Conservation (phyloP, 306 rosid genomes). For the Cucumis melo region DNA sequence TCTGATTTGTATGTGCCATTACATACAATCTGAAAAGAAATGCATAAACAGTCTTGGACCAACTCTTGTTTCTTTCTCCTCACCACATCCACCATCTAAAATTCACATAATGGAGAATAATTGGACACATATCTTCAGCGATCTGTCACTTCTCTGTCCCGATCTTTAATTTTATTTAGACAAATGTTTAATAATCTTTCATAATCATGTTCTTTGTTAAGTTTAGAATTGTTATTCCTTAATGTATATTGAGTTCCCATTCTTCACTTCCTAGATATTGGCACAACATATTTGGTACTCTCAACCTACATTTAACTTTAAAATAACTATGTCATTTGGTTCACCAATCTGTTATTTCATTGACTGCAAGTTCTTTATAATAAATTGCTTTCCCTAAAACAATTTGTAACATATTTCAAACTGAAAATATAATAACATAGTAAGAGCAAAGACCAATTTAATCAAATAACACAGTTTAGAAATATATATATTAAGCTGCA, state of each 20-base stretch:
- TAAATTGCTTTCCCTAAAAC: background rate
- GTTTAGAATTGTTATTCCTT: background rate
- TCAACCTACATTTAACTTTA: background rate
- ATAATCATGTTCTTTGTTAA: background rate
- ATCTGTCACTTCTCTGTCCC: background rate
- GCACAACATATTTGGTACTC: background rate
- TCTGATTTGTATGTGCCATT: background rate
- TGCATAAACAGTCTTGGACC: background rate
- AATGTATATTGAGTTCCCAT: background rate
- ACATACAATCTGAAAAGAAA: background rate
- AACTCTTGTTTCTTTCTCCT: background rate
- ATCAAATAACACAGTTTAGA: background rate
- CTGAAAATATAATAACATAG: background rate
- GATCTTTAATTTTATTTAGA: background rate
- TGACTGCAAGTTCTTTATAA: background rate
- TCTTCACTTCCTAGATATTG: background rate
- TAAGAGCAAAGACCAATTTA: background rate
- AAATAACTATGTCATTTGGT: background rate
- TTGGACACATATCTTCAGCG: background rate
- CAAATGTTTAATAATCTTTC: background rate
- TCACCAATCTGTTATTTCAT: background rate
- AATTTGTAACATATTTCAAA: background rate
- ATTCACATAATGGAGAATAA: background rate
- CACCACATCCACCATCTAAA: background rate
- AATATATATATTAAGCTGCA: background rate